Base-by-base conservation (phyloP, 2,329 filamentous ascomycete species). In the Diplodia mutila region DNA sequence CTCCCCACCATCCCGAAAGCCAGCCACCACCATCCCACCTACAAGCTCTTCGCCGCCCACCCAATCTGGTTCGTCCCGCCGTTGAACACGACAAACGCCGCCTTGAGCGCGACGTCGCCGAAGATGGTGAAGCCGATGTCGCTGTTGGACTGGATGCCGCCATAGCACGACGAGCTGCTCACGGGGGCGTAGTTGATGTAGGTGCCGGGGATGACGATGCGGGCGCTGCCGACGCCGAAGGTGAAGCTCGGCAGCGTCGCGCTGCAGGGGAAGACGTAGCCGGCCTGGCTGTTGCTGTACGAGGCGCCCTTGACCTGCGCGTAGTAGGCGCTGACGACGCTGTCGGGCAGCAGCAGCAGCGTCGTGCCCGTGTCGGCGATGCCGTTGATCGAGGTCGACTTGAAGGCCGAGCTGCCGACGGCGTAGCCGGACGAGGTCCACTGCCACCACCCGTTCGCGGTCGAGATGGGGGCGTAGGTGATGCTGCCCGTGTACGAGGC, bases 51-150 rank as follows among this genome's bases (percentile, higher is more conserved):
- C 9, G 59, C 51, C 34, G 59, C 59, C 59, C 59, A 66, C 4
- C 64, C 64, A 16, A 66, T 49, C 37, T 48, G 64, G 46, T 49
- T 63, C 2, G 27, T 63, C 21, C 59, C 59, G 12, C 46, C 59
- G 34, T 65, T 42, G 49, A 65, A 65, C 16, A 65, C 61, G 32
- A 90, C 88, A 75, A 91, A 93, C 69, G 91, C 83, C 66, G 87
- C 86, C 86, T 95, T 95, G 72, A 95, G 84, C 81, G 93, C 92
- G 66, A 91, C 84, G 69, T 94, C 91, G 9, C 92, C 92, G 67
- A 93, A 86, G 74, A 95, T 92, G 67, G 84, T 87, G 70, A 89
- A 83, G 9, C 84, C 84, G 59, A 90, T 78, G n/a, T 83, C 85
- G 2, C 77, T 74, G 73, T 85, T 83, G 70, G 80, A 84, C 82